Conservation (phyloP, 306 rosid genomes). For the Sechiopsis laciniata region DNA sequence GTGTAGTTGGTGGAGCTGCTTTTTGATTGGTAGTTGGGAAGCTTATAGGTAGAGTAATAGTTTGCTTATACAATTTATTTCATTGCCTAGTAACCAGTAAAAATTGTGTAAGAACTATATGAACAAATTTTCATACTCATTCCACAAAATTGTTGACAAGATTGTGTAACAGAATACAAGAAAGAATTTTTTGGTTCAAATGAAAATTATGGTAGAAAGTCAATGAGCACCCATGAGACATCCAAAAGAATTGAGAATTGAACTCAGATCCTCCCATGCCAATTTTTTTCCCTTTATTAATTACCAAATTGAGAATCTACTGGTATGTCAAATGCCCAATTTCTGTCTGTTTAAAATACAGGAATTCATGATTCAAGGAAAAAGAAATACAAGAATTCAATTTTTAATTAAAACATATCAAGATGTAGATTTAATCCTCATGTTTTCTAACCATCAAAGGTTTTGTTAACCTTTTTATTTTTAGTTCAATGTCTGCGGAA, state of each 20-base stretch:
- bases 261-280: background rate
- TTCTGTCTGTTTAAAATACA: background rate
- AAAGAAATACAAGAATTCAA: too few relatives aligned
- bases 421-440: too few relatives aligned
- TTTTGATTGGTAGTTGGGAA: background rate
- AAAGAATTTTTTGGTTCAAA: background rate
- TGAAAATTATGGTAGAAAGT: constrained; percentile 11
- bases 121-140: background rate
- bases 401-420: too few relatives aligned
- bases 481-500: too few relatives aligned
- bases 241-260: background rate
- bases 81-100: background rate
- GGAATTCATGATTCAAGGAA: background rate
- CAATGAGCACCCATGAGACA: background rate
- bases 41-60: background rate
- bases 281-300: too few relatives aligned
- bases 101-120: background rate
- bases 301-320: background rate
- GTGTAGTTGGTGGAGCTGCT: background rate
- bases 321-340: background rate
- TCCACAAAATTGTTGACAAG: background rate
- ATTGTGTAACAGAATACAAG: background rate
- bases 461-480: too few relatives aligned
- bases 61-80: background rate
- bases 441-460: background rate